Base-by-base conservation (phyloP, 1,284 basidiomycete species). In the Cronartium quercuum region DNA sequence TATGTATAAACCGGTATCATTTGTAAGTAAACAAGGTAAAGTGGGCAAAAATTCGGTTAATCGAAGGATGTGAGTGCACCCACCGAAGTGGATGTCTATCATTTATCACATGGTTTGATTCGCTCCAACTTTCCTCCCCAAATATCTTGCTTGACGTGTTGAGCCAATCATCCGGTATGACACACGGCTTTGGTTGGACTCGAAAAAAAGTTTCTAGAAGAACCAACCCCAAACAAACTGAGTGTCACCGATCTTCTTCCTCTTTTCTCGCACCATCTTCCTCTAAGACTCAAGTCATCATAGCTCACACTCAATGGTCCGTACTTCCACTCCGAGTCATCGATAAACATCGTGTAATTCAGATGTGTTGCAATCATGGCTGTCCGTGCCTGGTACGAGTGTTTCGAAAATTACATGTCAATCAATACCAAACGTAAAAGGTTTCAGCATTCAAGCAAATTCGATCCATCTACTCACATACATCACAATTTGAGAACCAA, bases 311-410 rank as follows among this genome's bases (percentile, higher is more conserved):
- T 55, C 18, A 55, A 21, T 55, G 51, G 51, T n/a, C 51, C 51
- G 13, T 55, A 55, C 29, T 55, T n/a, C 51, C 51, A 55, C 29
- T 55, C 1, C 29, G 51, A 55, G 29, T 55, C 51, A 55, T 55
- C 51, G 29, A 21, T 7, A 55, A 55, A 55, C 51, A 55, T 55
- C 5, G 13, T 29, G 29, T 55, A 55, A 55, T 55, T 55, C 51
- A 55, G 29, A 55, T 55, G 51, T 55, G 51, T 55, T n/a, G 51
- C 51, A 55, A 29, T 55, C 51, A 55, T 55, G 29, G 51, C 51
- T 2, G 51, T 55, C n/a, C 51, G 51, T 7, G 12, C 51, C 51
- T 55, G 18, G n/a, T 55, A 21, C 29, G 51, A 55, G n/a, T n/a
- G n/a, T n/a, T n/a, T n/a, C 2, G 29, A 29, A 29, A 2, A 2